Percentiles rank a stretch among this genome's conserved stretches.
phyloP scores from a whole-genome alignment of 257 asterid species.

The Datura wrightii region DNA sequence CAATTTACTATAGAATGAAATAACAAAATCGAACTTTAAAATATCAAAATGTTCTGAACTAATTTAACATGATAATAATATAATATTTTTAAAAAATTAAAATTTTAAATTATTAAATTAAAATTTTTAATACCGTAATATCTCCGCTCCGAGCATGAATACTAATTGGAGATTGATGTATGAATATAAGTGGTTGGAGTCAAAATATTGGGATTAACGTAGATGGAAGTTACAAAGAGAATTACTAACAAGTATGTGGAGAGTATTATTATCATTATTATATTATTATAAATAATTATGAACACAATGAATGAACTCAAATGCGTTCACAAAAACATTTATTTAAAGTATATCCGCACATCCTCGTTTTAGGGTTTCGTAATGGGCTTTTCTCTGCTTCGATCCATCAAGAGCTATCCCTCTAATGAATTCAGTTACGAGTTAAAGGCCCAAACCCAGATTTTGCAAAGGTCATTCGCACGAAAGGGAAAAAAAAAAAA shows the following conservation, averaged over 20 bases:
- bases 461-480: not conserved
- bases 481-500: too few relatives aligned
- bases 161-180: not conserved
- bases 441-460: not conserved
- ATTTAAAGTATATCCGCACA: not conserved
- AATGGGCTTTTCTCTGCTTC: not conserved
- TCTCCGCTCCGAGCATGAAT: too few relatives aligned
- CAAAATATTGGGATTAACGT: constrained; percentile 25
- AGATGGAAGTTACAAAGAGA: not conserved
- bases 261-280: not conserved
- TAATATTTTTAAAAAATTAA: too few relatives aligned
- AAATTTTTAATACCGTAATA: too few relatives aligned
- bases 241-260: not conserved
- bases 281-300: not conserved
- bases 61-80: too few relatives aligned
- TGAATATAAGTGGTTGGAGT: not conserved
- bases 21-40: too few relatives aligned
- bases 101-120: too few relatives aligned
- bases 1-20: too few relatives aligned
- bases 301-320: constrained; percentile 23
- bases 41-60: too few relatives aligned
- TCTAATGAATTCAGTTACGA: not conserved
- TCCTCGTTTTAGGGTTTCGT: not conserved
- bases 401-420: not conserved
- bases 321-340: constrained; percentile 22